phyloP scores from a whole-genome alignment of 2,329 filamentous ascomycete species.

The Cladophialophora yegresii region DNA sequence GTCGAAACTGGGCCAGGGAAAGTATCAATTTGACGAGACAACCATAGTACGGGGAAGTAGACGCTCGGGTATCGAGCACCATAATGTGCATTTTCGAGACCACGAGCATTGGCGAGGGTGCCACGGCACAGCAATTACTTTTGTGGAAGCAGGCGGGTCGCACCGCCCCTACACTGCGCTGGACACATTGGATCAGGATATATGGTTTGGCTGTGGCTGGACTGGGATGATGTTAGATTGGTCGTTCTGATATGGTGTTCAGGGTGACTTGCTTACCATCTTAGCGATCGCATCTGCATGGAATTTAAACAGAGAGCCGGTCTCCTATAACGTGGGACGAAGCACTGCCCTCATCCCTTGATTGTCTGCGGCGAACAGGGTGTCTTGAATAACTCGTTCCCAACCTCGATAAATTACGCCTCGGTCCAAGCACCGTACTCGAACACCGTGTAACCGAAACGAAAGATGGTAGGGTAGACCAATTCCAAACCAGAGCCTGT shows the following conservation, averaged over 20 bases:
- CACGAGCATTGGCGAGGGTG: neutral
- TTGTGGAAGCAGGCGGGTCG: neutral
- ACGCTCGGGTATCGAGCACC: too few species aligned
- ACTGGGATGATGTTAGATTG: neutral
- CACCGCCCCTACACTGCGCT: neutral
- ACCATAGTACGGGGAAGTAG: too few species aligned
- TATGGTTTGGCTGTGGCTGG: neutral
- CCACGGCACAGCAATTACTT: neutral
- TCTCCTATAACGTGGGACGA: neutral
- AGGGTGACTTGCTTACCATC: neutral
- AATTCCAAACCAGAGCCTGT: neutral
- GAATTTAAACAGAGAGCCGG: neutral
- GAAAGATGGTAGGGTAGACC: neutral
- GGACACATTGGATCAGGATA: neutral
- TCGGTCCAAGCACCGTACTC: neutral
- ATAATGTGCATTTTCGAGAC: neutral
- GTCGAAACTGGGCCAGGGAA: too few species aligned
- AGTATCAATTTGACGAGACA: too few species aligned
- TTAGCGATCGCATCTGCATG: neutral
- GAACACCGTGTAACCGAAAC: neutral
- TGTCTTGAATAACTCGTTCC: neutral
- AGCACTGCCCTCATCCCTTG: neutral
- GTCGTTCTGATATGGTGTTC: neutral
- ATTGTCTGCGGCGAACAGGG: neutral
- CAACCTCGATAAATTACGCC: neutral